Percentiles rank a stretch among this genome's conserved stretches.
These are phyloP conservation scores for Saccharomycopsis sp. DNA, from an alignment of 805 yeast genomes.

Conservation along the genomic window DNA sequence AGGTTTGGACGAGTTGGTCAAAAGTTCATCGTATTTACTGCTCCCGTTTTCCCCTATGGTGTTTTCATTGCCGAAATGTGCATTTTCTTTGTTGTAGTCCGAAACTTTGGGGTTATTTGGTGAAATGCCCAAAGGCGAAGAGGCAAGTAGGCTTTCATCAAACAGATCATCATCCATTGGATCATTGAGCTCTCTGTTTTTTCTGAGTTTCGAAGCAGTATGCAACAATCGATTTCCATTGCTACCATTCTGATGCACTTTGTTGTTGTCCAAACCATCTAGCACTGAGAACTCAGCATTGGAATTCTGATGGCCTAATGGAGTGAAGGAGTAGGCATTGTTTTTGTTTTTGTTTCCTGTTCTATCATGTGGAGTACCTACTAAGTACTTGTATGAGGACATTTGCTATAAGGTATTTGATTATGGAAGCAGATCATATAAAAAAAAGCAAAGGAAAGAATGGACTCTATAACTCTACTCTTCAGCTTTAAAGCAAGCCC, in stretches of 20 bases:
- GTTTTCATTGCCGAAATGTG: background rate
- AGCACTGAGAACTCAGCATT: slow-evolving; percentile 19
- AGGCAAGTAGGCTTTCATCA: slow-evolving; percentile 16
- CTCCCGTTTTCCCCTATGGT: background rate
- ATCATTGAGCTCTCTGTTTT: too few relatives aligned
- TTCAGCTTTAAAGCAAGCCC: too few relatives aligned
- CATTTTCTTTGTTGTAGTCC: background rate
- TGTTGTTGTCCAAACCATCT: too few relatives aligned
- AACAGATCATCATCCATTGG: slow-evolving; percentile 9
- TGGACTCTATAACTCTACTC: too few relatives aligned
- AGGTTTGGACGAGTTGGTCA: slow-evolving; percentile 22
- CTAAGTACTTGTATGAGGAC: slow-evolving; percentile 16
- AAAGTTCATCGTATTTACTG: slow-evolving; percentile 2
- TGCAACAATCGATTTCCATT: too few relatives aligned
- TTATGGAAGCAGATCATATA: too few relatives aligned
- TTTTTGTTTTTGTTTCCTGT: slow-evolving; percentile 1
- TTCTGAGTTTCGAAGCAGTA: too few relatives aligned
- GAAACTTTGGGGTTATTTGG: background rate
- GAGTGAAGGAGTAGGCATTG: slow-evolving; percentile 18
- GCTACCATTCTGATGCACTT: too few relatives aligned
- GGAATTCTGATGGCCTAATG: slow-evolving; percentile 17
- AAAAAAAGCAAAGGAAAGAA: too few relatives aligned
- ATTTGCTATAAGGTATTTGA: slow-evolving; percentile 2
- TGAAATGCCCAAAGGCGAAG: slow-evolving; percentile 13
- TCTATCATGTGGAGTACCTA: slow-evolving; percentile 14